Evolutionary conservation across 75 land plant genomes (phyloP), one percentile per base, ranked within the genome.

Genomic region (Isoetes taiwanensis): DNA sequence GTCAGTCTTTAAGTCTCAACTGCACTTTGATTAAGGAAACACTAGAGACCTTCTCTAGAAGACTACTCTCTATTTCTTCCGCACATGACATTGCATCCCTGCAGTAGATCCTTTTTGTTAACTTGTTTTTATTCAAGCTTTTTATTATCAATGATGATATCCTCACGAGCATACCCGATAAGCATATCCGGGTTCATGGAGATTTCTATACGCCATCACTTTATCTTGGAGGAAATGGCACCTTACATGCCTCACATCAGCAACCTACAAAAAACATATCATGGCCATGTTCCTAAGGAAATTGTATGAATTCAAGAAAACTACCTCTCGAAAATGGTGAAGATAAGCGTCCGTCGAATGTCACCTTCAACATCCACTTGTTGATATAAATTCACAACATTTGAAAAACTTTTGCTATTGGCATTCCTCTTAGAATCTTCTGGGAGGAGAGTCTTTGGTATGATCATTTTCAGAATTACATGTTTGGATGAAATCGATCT

Each of bases 31-130:
- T 57, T 38, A 64, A 41, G 19, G 64, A 61, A 3, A 67, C 41
- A 19, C 61, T 43, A 28, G 43, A 34, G 41, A 59, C 30, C 0
- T 60, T 28, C n/a, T 41, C 26, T 12, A 67, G 52, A 6, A 67
- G 33, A 26, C 30, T 19, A 32, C 16, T 41, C 32, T 67, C 70
- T 23, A 53, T 31, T 9, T 52, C 55, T 9, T 52, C 50, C 2
- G 70, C 70, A 52, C 28, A 37, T 64, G 34, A n/a, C 57, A 61
- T 61, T 31, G 64, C 70, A 67, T 61, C 70, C 21, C 70, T 67
- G 65, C 28, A 54, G 23, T 27, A 9, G 12, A 24, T 61, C 28
- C 35, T 26, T 43, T 43, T 26, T 21, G 61, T 48, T 4, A 32
- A 21, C 1, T 9, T 4, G 9, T 1, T 2, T 30, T 5, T 6